Evolutionary conservation across 768 basidiomycete genomes (phyloP).

Genomic region (Chalciporus piperatus): DNA sequence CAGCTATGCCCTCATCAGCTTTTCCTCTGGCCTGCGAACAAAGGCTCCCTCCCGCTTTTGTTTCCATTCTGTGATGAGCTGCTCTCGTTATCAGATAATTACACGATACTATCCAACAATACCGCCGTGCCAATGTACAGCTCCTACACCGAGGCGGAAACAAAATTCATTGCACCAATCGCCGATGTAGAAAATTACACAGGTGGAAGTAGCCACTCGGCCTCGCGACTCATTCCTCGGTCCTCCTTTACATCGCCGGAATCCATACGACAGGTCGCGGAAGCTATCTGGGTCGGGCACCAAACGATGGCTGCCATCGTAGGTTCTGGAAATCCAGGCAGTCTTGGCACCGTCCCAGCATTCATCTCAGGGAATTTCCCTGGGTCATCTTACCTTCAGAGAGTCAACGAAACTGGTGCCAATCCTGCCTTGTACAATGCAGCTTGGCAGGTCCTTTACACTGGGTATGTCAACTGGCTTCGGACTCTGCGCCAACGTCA

Average conservation of each 20-base stretch:
- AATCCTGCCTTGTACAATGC: constrained; percentile 20
- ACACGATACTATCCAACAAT: constrained; percentile 13
- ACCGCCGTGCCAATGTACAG: constrained; percentile 13
- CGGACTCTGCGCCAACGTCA: background rate
- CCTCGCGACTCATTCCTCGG: constrained; percentile 16
- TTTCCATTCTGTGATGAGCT: constrained; percentile 16
- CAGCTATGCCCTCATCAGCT: background rate
- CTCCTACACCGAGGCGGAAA: constrained; percentile 3
- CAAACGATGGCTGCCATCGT: background rate
- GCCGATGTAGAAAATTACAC: constrained; percentile 5
- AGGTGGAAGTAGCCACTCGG: constrained; percentile 5
- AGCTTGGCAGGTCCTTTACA: constrained; percentile 10
- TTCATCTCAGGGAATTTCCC: constrained; percentile 14
- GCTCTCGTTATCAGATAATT: constrained; percentile 6
- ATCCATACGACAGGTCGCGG: constrained; percentile 5
- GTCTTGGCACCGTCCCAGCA: background rate
- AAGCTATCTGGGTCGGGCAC: constrained; percentile 18
- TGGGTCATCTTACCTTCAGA: constrained; percentile 3
- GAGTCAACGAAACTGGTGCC: constrained; percentile 13
- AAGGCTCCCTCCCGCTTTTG: constrained; percentile 8
- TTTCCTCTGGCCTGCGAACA: constrained; percentile 9
- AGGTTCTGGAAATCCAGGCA: background rate
- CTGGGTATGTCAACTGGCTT: background rate
- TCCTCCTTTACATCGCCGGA: constrained; percentile 5
- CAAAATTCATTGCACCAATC: constrained; percentile 5